Percentiles rank a stretch among this genome's conserved stretches.
phyloP scores from a whole-genome alignment of 1,284 basidiomycete species.

The Cryptococcus sp. region DNA sequence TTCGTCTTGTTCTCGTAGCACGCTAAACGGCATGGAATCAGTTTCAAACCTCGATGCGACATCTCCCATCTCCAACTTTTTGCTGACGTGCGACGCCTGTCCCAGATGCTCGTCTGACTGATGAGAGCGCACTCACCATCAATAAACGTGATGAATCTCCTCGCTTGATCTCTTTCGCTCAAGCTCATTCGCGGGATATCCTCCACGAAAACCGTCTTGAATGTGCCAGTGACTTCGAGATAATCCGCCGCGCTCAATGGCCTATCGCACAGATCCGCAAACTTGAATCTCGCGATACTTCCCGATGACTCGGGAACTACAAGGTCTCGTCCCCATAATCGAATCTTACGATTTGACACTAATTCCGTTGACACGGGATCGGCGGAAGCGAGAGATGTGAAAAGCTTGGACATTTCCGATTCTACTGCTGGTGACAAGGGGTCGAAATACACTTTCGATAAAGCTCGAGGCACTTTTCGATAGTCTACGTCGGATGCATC shows the following conservation, averaged over 20 bases:
- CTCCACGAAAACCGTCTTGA: constrained; percentile 82
- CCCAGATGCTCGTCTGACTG: neutral
- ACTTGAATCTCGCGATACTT: constrained; percentile 81
- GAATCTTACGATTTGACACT: constrained; percentile 66
- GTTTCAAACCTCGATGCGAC: neutral
- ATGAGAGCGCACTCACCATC: constrained; percentile 63
- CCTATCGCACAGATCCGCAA: constrained; percentile 83
- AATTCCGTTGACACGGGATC: constrained; percentile 58
- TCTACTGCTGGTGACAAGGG: constrained; percentile 69
- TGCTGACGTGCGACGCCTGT: no score
- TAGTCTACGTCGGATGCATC: constrained; percentile 64
- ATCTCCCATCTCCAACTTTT: no score
- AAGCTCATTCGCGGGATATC: constrained; percentile 88
- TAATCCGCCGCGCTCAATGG: constrained; percentile 95
- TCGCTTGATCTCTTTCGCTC: constrained; percentile 83
- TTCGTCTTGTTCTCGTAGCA: constrained; percentile 94
- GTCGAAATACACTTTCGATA: constrained; percentile 89
- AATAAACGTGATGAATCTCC: constrained; percentile 96
- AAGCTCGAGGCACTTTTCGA: constrained; percentile 80
- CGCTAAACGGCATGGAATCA: constrained; percentile 54
- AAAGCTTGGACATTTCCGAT: constrained; percentile 71
- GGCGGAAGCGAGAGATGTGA: constrained; percentile 62
- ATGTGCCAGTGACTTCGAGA: constrained; percentile 85
- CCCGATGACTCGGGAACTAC: constrained; percentile 75
- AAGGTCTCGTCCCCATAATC: constrained; percentile 86